These are phyloP conservation scores for Zychaea mexicana DNA, from an alignment of 371 early-diverging fungal species.

Conservation along the genomic window DNA sequence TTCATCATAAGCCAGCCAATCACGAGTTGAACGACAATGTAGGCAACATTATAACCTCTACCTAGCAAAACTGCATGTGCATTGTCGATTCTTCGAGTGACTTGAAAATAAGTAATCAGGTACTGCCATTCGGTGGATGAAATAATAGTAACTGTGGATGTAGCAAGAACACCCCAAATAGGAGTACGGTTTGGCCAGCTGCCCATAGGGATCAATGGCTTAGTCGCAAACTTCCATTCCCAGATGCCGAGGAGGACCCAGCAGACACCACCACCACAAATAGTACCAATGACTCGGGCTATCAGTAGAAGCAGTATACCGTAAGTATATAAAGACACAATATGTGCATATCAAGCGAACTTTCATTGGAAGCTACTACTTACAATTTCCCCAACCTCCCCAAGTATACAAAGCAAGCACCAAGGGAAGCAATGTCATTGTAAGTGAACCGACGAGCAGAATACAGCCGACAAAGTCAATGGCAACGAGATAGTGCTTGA, in stretches of 20 bases:
- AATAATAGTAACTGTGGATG: slow-evolving; percentile 43
- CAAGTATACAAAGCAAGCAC: slow-evolving; percentile 40
- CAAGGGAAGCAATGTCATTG: slow-evolving; percentile 47
- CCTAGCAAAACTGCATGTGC: slow-evolving; percentile 31
- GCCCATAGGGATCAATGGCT: slow-evolving; percentile 41
- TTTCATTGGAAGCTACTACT: neutral
- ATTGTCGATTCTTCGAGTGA: slow-evolving; percentile 37
- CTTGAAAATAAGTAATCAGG: slow-evolving; percentile 42
- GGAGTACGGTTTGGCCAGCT: slow-evolving; percentile 24
- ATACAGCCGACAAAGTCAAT: slow-evolving; percentile 44
- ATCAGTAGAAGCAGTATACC: neutral
- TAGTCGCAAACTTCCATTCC: slow-evolving; percentile 40
- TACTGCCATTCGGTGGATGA: slow-evolving; percentile 42
- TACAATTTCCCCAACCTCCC: slow-evolving; percentile 39
- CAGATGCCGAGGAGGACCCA: slow-evolving; percentile 20
- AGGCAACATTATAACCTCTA: slow-evolving; percentile 39
- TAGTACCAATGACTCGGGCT: neutral
- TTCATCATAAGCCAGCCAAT: slow-evolving; percentile 40
- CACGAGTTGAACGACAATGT: slow-evolving; percentile 27
- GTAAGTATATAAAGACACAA: too few relatives aligned
- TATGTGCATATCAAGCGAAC: neutral
- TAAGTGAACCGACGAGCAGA: slow-evolving; percentile 40
- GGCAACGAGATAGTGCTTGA: neutral
- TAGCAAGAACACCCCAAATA: slow-evolving; percentile 43
- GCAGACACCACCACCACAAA: neutral